phyloP scores from a whole-genome alignment of 371 early-diverging fungal genomes.

The Conidiobolus incongruus region DNA sequence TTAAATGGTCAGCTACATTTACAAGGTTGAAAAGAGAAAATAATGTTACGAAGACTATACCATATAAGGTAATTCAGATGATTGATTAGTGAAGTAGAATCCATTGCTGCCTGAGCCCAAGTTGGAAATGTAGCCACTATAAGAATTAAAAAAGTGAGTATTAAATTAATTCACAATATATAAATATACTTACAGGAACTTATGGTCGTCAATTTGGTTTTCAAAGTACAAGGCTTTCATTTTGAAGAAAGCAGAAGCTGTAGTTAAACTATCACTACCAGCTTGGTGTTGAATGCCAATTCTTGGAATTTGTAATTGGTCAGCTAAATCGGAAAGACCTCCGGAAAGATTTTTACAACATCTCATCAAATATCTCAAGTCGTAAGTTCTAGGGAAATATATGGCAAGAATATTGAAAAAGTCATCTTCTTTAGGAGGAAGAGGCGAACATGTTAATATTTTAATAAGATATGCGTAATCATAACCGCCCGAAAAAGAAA shows the following conservation, averaged over 20 bases:
- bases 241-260: slow-evolving; percentile 90
- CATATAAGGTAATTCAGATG: too few species aligned
- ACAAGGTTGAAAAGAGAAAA: too few species aligned
- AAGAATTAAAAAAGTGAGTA: neutral
- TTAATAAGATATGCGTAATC: slow-evolving; percentile 99
- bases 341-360: slow-evolving; percentile 91
- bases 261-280: slow-evolving; percentile 95
- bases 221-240: slow-evolving; percentile 91
- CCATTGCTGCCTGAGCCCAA: too few species aligned
- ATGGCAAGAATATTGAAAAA: slow-evolving; percentile 87
- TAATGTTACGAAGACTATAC: too few species aligned
- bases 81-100: too few species aligned
- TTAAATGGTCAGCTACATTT: too few species aligned
- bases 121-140: too few species aligned
- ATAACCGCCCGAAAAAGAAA: slow-evolving; percentile 89
- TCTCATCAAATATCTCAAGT: slow-evolving; percentile 97
- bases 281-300: slow-evolving; percentile 99
- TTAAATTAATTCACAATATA: neutral
- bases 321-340: slow-evolving; percentile 97
- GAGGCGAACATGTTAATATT: slow-evolving; percentile 70
- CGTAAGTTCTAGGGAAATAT: slow-evolving; percentile 96
- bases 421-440: slow-evolving; percentile 83
- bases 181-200: slow-evolving; percentile 38
- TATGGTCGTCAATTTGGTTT: slow-evolving; percentile 77
- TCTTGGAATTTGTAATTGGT: slow-evolving; percentile 79